Evolutionary conservation across 1,284 basidiomycete genomes (phyloP).

Genomic region (Sutorius eximius): DNA sequence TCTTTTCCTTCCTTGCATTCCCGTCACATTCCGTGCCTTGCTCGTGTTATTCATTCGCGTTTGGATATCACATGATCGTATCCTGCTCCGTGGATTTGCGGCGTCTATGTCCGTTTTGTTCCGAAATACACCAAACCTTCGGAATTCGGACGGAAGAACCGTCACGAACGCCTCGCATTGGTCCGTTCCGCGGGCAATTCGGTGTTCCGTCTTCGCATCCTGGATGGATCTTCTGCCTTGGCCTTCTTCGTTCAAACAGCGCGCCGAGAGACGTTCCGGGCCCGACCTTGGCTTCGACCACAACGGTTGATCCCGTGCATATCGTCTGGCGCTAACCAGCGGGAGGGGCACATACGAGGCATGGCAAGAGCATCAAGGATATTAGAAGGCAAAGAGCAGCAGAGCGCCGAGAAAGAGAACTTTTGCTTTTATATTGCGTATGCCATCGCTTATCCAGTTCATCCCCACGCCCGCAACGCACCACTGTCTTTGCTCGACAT

Average conservation of each 20-base stretch:
- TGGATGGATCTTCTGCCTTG: neutral
- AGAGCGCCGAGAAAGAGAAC: neutral
- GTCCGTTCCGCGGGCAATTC: neutral
- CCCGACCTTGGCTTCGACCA: neutral
- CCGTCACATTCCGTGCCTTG: neutral
- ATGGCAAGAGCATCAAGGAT: neutral
- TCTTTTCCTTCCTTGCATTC: slow-evolving; percentile 3
- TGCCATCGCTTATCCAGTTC: slow-evolving; percentile 7
- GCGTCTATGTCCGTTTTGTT: slow-evolving; percentile 3
- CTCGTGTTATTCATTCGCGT: neutral
- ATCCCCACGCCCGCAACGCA: neutral
- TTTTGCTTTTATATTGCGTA: slow-evolving; percentile 9
- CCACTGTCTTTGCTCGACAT: neutral
- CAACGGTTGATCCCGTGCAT: neutral
- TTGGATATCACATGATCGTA: neutral
- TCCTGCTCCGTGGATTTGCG: neutral
- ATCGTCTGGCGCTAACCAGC: neutral
- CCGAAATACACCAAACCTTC: neutral
- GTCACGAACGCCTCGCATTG: neutral
- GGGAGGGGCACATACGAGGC: neutral
- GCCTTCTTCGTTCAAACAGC: neutral
- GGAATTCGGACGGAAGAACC: neutral
- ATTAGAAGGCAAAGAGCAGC: neutral
- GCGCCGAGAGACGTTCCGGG: neutral
- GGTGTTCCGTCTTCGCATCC: neutral